Conservation (phyloP, 306 rosid genomes). For the Castanea sativa region DNA sequence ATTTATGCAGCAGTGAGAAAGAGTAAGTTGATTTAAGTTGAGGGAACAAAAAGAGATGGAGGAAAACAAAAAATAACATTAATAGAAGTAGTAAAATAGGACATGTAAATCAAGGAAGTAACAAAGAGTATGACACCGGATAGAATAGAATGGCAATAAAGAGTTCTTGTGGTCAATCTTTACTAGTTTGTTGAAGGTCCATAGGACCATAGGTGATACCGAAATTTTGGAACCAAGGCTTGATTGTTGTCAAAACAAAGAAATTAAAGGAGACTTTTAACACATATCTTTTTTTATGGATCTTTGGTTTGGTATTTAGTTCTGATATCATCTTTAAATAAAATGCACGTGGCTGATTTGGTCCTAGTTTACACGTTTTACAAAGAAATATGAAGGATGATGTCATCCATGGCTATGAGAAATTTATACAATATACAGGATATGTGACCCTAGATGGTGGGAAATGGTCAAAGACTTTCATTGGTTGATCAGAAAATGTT, state of each 20-base stretch:
- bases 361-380: not conserved
- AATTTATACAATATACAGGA: not conserved
- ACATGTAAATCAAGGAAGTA: too few relatives aligned
- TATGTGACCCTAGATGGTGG: not conserved
- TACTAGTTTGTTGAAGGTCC: too few relatives aligned
- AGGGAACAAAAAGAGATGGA: too few relatives aligned
- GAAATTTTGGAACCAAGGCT: too few relatives aligned
- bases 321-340: not conserved
- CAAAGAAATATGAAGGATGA: not conserved
- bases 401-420: not conserved
- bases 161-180: too few relatives aligned
- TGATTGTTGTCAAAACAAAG: not conserved
- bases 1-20: too few relatives aligned
- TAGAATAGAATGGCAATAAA: too few relatives aligned
- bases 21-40: too few relatives aligned
- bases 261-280: not conserved
- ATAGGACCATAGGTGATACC: too few relatives aligned
- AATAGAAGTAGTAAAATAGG: too few relatives aligned
- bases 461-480: not conserved
- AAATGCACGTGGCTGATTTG: not conserved
- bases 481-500: not conserved
- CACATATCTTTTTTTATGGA: not conserved
- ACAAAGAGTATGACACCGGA: too few relatives aligned
- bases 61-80: too few relatives aligned
- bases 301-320: not conserved